Base-by-base conservation (phyloP, 805 yeast species). In the Wickerhamiella domercqiae region DNA sequence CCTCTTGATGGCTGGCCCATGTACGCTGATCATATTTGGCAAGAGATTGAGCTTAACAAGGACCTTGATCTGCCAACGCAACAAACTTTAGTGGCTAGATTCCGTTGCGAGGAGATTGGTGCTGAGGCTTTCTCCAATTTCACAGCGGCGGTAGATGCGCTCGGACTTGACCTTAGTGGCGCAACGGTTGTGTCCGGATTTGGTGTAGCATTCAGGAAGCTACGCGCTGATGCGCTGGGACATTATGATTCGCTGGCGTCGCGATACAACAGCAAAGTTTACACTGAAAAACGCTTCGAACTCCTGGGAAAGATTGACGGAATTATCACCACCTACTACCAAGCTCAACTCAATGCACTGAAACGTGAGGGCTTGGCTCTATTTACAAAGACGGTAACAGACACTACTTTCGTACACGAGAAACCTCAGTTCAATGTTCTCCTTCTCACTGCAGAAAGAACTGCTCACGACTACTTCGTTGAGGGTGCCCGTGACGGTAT, bases 1-100 rank as follows among this genome's bases (percentile, higher is more conserved):
- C 98, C 98, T 7, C 66, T 87, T 37, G 98, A 90, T 59, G 97
- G 96, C 18, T 90, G 98, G 97, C 70, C 87, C 3, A 59, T 84
- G 55, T 90, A 90, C 50, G 84, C 95, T 1, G 77, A 74, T 38
- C 79, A 76, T 52, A 76, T 94, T 47, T 90, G 98, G 98, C 76
- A 80, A 36, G 94, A 83, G 57, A 90, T 90, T 50, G 94, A 83
- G 55, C 67, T 69, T 43, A 90, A 90, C 60, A 86, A 83, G 58
- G 98, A 90, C 55, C 69, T 90, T 45, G 98, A 90, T 59, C 66
- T 90, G 46, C 98, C 98, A 20, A 86, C 97, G 2, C 98, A 90
- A 54, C 98, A 90, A 56, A 80, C 82, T 22, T 64, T 90, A 42
- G 97, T 90, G 18, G 94, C 98, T 5, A 72, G 90, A 49, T 87